Evolutionary conservation across 306 rosid genomes (phyloP).

Genomic region (Senna tora): DNA sequence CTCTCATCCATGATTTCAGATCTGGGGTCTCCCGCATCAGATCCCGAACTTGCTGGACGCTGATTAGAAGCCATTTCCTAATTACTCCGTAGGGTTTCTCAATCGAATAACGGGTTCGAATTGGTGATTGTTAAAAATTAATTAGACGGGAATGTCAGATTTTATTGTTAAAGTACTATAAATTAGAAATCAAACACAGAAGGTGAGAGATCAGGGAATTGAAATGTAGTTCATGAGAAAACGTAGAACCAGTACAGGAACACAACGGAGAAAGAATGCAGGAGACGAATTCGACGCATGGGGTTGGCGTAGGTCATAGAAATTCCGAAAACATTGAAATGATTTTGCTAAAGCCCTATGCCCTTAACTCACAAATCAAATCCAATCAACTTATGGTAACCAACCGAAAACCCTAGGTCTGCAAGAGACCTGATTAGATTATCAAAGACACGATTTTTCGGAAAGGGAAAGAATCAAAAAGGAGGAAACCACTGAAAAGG

Average conservation of each 20-base stretch:
- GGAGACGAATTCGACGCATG: constrained; percentile 56
- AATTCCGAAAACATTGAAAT: constrained; percentile 43
- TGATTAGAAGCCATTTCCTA: constrained; percentile 57
- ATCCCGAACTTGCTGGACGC: constrained; percentile 67
- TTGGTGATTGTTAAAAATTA: background rate
- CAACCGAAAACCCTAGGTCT: constrained; percentile 42
- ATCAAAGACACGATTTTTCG: background rate
- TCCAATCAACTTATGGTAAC: background rate
- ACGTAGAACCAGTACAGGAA: constrained; percentile 62
- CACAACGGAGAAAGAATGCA: constrained; percentile 54
- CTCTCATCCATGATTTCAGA: constrained; percentile 60
- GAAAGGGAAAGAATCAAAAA: background rate
- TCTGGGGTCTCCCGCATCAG: constrained; percentile 60
- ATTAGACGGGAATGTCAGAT: constrained; percentile 28
- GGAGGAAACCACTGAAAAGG: background rate
- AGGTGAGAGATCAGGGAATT: background rate
- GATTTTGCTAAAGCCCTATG: constrained; percentile 23
- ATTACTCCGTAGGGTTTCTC: background rate
- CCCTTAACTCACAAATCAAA: constrained; percentile 8
- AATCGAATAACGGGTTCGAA: background rate
- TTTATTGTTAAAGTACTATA: constrained; percentile 14
- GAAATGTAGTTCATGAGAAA: constrained; percentile 64
- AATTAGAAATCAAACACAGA: constrained; percentile 22
- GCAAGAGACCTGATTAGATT: constrained; percentile 3
- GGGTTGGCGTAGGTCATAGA: constrained; percentile 25